These are phyloP conservation scores for Samsoniella hepiali DNA, from an alignment of 2,329 filamentous ascomycete genomes.

Conservation along the genomic window DNA sequence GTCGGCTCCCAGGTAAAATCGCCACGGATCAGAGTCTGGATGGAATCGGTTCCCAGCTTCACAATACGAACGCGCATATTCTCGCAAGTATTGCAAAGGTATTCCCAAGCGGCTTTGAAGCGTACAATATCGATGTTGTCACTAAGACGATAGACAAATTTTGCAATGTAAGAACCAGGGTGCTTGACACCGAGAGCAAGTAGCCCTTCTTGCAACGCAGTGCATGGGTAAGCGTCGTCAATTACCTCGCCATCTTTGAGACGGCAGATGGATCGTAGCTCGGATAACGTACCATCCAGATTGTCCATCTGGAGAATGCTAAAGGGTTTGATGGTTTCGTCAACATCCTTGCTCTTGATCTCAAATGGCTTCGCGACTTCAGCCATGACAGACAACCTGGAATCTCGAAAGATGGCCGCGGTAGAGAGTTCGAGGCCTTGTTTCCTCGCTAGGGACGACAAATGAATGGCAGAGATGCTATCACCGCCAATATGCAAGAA, in stretches of 20 bases:
- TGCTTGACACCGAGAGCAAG: slow-evolving; percentile 32
- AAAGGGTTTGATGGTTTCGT: background rate
- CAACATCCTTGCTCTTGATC: background rate
- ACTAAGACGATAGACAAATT: slow-evolving; percentile 25
- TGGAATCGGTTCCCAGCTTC: slow-evolving; percentile 12
- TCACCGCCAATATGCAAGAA: slow-evolving; percentile 22
- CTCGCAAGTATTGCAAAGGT: slow-evolving; percentile 4
- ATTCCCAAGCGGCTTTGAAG: slow-evolving; percentile 29
- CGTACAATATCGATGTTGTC: slow-evolving; percentile 21
- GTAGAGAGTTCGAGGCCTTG: slow-evolving; percentile 16
- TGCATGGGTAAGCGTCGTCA: slow-evolving; percentile 18
- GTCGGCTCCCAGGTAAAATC: slow-evolving; percentile 14
- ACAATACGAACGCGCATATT: slow-evolving; percentile 19
- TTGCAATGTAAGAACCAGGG: slow-evolving; percentile 33
- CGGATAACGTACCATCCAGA: background rate
- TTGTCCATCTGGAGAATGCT: background rate
- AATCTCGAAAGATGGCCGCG: slow-evolving; percentile 18
- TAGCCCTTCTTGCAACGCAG: slow-evolving; percentile 27
- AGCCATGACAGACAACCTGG: slow-evolving; percentile 13
- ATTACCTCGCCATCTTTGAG: slow-evolving; percentile 3
- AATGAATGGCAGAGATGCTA: slow-evolving; percentile 21
- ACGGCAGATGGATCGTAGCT: slow-evolving; percentile 1
- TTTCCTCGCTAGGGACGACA: slow-evolving; percentile 11
- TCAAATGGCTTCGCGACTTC: slow-evolving; percentile 1
- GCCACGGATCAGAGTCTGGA: slow-evolving; percentile 17